Conservation (phyloP, 192 early-diverging fungal genomes). For the Podila epigama region DNA sequence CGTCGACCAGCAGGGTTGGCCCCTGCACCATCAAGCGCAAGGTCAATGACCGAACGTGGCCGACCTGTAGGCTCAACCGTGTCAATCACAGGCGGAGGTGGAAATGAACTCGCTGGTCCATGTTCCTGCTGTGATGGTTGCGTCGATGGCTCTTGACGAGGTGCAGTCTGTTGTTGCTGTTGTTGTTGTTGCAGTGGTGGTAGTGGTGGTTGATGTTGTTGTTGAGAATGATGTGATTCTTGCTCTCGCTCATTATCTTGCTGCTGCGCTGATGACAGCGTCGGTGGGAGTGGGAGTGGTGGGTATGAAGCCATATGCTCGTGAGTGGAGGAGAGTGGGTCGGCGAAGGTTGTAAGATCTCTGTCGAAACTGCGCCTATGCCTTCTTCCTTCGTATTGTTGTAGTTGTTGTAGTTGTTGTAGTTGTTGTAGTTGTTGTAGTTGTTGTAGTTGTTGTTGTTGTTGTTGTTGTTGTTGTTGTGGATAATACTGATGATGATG, state of each 20-base stretch:
- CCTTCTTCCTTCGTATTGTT: too few relatives aligned
- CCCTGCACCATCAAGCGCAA: conserved; percentile 22
- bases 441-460: background rate
- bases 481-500: background rate
- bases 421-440: background rate
- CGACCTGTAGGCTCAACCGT: background rate
- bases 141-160: background rate
- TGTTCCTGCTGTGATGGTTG: background rate
- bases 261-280: background rate
- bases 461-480: background rate
- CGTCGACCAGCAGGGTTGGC: conserved; percentile 43
- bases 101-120: background rate
- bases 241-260: too few relatives aligned
- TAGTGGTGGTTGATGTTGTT: background rate
- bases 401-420: background rate
- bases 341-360: too few relatives aligned
- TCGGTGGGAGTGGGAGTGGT: background rate
- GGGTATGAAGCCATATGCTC: background rate
- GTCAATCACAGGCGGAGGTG: background rate
- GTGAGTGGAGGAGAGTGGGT: background rate
- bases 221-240: background rate
- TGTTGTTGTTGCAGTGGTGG: background rate
- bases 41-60: conserved; percentile 28
- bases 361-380: too few relatives aligned
- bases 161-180: background rate